Base-by-base conservation (phyloP, 1,139 yeast species). In the Protomyces gravidus region DNA sequence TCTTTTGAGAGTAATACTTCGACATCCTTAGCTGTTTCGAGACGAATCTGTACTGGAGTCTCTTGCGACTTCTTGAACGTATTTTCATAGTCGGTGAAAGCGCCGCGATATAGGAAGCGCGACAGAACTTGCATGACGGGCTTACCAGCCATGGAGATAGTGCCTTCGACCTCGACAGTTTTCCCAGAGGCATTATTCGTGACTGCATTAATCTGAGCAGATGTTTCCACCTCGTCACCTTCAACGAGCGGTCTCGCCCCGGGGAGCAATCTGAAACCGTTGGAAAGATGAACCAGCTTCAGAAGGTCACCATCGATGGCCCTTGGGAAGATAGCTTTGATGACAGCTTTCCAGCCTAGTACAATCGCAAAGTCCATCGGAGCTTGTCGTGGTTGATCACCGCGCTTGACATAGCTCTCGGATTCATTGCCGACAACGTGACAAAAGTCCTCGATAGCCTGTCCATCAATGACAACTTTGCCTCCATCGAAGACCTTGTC, bases 301-400 rank as follows among this genome's bases (percentile, higher is more conserved):
- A 92, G 80, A 70, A 92, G 80, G 73, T 92, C 98, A 76, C 98
- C 98, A 73, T 94, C 97, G 68, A 94, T 95, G 65, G 85, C 83
- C 73, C 83, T 83, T 61, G 98, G 98, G 94, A 92, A 94, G 68
- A 92, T 88, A 25, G 97, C 92, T 77, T 86, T 89, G 77, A 92
- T 90, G 71, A 94, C 90, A 56, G 97, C 95, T 77, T 86, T 86
- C 99, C 99, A 92, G 53, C 98, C 98, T 69, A 90, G 82, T 63
- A 94, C 97, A 74, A 92, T 92, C 59, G 98, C 97, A 71, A 90
- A 94, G 78, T 92, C 99, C 97, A 92, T 92, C 70, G 99, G 99
- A 58, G 98, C 98, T 48, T 55, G 56, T 5, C 50, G 48, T 55
- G 79, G 80, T 75, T 87, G 86, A 67, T 95, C 95, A 59, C 88